Percentiles rank a stretch among this genome's conserved stretches.
These are phyloP conservation scores for Aspergillus uvarum DNA, from an alignment of 2,329 filamentous ascomycete species.

Conservation along the genomic window DNA sequence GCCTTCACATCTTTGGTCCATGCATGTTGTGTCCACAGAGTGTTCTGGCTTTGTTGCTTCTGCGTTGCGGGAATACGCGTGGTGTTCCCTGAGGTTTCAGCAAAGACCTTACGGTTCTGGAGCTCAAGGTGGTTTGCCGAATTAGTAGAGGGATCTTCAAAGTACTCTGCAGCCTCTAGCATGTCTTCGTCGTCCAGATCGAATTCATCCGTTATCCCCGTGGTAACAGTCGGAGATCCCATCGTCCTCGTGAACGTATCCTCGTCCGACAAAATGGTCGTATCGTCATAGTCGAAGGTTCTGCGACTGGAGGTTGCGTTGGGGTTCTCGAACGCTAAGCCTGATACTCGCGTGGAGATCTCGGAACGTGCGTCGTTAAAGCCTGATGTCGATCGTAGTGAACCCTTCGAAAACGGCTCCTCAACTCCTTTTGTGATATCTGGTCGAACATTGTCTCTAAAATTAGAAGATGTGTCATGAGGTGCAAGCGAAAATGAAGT, in stretches of 20 bases:
- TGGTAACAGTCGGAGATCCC: constrained; percentile 35
- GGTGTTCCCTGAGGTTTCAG: constrained; percentile 44
- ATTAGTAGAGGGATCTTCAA: constrained; percentile 31
- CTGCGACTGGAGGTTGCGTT: constrained; percentile 6
- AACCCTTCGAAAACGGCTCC: not conserved
- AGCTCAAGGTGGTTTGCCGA: constrained; percentile 14
- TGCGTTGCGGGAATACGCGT: constrained; percentile 30
- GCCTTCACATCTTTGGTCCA: constrained; percentile 86
- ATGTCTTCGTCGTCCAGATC: constrained; percentile 48
- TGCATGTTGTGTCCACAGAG: constrained; percentile 59
- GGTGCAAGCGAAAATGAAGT: not conserved
- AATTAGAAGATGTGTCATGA: not conserved
- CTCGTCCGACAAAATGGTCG: constrained; percentile 26
- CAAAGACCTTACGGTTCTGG: constrained; percentile 38
- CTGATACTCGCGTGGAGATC: constrained; percentile 1
- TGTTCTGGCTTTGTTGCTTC: constrained; percentile 33
- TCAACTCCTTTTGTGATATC: not conserved
- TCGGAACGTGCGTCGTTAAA: constrained; percentile 5
- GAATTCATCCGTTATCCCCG: constrained; percentile 39
- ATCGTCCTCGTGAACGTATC: constrained; percentile 41
- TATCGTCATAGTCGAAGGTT: constrained; percentile 23
- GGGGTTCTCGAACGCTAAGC: constrained; percentile 2
- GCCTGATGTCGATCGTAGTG: constrained; percentile 5
- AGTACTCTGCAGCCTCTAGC: constrained; percentile 42
- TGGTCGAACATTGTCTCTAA: not conserved